These are phyloP conservation scores for Coemansia sp. DNA, from an alignment of 192 early-diverging fungal genomes.

Conservation along the genomic window DNA sequence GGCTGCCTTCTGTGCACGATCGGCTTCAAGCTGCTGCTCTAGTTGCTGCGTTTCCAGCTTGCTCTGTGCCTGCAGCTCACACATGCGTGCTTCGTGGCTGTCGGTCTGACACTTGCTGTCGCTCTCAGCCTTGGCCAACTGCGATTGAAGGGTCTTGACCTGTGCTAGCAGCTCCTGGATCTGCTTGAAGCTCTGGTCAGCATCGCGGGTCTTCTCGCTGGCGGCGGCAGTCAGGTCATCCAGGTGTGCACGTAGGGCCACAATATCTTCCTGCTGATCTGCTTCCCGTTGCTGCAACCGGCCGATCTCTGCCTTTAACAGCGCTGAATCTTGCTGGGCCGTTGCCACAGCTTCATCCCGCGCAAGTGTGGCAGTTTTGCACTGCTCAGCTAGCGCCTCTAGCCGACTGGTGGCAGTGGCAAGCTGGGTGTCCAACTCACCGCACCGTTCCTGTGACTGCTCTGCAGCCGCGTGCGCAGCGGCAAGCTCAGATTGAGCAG, in stretches of 20 bases:
- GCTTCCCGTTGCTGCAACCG: neutral
- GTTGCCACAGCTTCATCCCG: neutral
- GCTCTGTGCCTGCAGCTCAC: neutral
- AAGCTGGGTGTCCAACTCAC: neutral
- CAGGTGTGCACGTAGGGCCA: constrained; percentile 1
- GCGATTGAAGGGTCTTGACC: neutral
- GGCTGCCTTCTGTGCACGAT: neutral
- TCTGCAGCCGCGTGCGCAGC: neutral
- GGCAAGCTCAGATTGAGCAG: constrained; percentile 1
- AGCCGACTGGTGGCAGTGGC: neutral
- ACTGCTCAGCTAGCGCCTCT: neutral
- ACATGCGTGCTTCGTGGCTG: constrained; percentile 4
- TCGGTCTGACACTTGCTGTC: neutral
- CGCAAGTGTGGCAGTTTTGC: neutral
- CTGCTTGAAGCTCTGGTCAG: neutral
- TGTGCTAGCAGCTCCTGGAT: neutral
- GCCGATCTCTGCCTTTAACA: constrained; percentile 2
- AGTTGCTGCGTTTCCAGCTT: neutral
- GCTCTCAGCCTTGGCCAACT: neutral
- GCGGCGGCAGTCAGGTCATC: neutral
- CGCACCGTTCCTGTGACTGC: neutral
- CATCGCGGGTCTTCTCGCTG: neutral
- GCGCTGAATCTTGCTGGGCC: neutral
- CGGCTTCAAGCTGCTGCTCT: constrained; percentile 2
- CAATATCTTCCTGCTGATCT: neutral